Evolutionary conservation across 2,329 filamentous ascomycete species (phyloP).

Genomic region (Stromatinia cepivora): DNA sequence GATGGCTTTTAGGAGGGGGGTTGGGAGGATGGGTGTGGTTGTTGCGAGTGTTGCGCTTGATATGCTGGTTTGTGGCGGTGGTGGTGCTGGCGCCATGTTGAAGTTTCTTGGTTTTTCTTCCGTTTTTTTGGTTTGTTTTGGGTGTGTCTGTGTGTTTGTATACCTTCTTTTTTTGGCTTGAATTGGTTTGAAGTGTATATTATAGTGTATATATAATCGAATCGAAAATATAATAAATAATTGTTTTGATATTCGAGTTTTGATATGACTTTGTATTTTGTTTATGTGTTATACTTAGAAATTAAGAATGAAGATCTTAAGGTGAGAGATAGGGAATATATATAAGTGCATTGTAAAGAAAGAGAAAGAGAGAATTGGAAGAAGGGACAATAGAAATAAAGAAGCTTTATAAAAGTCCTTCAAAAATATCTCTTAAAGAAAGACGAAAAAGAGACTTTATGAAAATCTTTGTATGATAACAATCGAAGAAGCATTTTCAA

Average conservation of each 20-base stretch:
- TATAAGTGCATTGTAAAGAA: not conserved
- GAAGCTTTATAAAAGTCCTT: not conserved
- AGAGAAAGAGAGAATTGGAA: too few species aligned
- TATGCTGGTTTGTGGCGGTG: not conserved
- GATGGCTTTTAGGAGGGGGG: not conserved
- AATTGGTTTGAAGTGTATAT: not conserved
- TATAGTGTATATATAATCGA: too few species aligned
- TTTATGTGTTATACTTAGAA: not conserved
- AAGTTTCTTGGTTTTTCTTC: too few species aligned
- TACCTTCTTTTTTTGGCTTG: not conserved
- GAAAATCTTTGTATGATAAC: not conserved
- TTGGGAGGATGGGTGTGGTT: not conserved
- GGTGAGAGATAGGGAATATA: not conserved
- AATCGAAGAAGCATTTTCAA: too few species aligned
- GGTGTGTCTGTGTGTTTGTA: not conserved
- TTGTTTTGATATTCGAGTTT: not conserved
- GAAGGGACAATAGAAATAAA: not conserved
- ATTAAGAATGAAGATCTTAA: not conserved
- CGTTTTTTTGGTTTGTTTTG: too few species aligned
- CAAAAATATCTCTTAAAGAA: not conserved
- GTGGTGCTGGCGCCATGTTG: slow-evolving; percentile 1
- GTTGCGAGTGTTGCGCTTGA: not conserved
- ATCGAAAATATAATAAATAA: too few species aligned
- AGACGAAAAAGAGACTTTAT: not conserved
- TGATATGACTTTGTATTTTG: too few species aligned